Percentiles rank a stretch among this genome's conserved stretches.
phyloP scores from a whole-genome alignment of 2,329 filamentous ascomycete species.

The Byssochlamys sp. region DNA sequence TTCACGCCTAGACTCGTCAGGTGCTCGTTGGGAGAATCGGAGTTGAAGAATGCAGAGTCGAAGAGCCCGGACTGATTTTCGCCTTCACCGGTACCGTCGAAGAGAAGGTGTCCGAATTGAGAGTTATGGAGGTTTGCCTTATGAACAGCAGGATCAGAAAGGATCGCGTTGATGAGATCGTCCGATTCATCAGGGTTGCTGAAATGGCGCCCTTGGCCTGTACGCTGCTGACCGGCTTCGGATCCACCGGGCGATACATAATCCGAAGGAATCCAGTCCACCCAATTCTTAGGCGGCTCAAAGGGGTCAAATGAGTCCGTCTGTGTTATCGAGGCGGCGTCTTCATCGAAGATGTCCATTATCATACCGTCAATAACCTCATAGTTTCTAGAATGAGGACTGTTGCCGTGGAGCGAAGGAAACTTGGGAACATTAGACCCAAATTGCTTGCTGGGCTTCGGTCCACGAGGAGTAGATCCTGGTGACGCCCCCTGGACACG shows the following conservation, averaged over 20 bases:
- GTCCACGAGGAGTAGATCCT: slow-evolving; percentile 12
- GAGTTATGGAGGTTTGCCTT: slow-evolving; percentile 17
- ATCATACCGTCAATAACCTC: slow-evolving; percentile 26
- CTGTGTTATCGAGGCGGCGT: slow-evolving; percentile 15
- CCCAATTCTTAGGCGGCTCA: slow-evolving; percentile 23
- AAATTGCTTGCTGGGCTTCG: slow-evolving; percentile 17
- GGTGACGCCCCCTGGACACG: slow-evolving; percentile 17
- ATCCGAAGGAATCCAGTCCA: slow-evolving; percentile 28
- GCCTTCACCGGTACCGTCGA: slow-evolving; percentile 10
- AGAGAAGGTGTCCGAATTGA: slow-evolving; percentile 23
- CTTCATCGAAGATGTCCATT: slow-evolving; percentile 29
- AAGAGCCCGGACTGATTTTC: slow-evolving; percentile 14
- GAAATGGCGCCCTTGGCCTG: slow-evolving; percentile 4
- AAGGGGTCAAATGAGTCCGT: slow-evolving; percentile 21
- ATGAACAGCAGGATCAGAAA: slow-evolving; percentile 23
- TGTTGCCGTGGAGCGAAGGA: slow-evolving; percentile 13
- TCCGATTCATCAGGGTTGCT: slow-evolving; percentile 14
- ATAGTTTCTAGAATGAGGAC: slow-evolving; percentile 18
- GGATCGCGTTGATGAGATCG: slow-evolving; percentile 27
- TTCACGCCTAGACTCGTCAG: slow-evolving; percentile 15
- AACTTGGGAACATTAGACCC: slow-evolving; percentile 11
- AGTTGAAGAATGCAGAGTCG: slow-evolving; percentile 29
- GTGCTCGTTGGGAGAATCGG: slow-evolving; percentile 21
- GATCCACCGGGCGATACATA: slow-evolving; percentile 24
- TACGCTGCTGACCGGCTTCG: slow-evolving; percentile 9